phyloP scores from a whole-genome alignment of 495 filamentous ascomycete species.

The Penicillium manginii region DNA sequence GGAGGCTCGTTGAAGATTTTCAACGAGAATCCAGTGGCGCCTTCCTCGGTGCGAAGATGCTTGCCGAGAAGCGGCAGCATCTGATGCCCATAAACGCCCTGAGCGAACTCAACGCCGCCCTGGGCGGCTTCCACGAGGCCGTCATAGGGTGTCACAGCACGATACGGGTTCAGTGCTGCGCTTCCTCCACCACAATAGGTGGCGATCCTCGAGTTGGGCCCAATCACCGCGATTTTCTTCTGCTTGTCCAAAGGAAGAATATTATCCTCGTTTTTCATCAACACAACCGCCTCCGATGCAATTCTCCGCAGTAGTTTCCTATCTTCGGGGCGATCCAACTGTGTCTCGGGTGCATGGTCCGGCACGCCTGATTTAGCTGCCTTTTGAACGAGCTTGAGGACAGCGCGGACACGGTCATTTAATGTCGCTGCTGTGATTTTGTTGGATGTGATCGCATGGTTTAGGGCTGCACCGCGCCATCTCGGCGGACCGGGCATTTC shows the following conservation, averaged over 20 bases:
- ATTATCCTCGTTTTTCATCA: slow-evolving; percentile 71
- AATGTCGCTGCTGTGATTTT: slow-evolving; percentile 56
- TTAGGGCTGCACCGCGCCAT: slow-evolving; percentile 58
- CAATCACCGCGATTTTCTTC: slow-evolving; percentile 71
- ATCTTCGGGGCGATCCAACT: slow-evolving; percentile 63
- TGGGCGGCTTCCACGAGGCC: slow-evolving; percentile 48
- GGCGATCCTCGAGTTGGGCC: slow-evolving; percentile 73
- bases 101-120: slow-evolving; percentile 42
- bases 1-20: slow-evolving; percentile 59
- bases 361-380: slow-evolving; percentile 60
- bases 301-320: slow-evolving; percentile 61
- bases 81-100: slow-evolving; percentile 63
- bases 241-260: slow-evolving; percentile 63
- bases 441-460: slow-evolving; percentile 55
- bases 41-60: slow-evolving; percentile 32
- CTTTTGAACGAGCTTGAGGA: slow-evolving; percentile 62
- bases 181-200: slow-evolving; percentile 77
- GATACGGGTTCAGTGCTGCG: slow-evolving; percentile 74
- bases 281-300: slow-evolving; percentile 67
- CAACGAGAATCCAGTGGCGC: slow-evolving; percentile 56
- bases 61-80: slow-evolving; percentile 57
- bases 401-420: slow-evolving; percentile 59
- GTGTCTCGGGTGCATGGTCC: slow-evolving; percentile 55
- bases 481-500: slow-evolving; percentile 71
- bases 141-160: slow-evolving; percentile 66